Conservation (phyloP, 257 asterid species). For the Gentiana dahurica region DNA sequence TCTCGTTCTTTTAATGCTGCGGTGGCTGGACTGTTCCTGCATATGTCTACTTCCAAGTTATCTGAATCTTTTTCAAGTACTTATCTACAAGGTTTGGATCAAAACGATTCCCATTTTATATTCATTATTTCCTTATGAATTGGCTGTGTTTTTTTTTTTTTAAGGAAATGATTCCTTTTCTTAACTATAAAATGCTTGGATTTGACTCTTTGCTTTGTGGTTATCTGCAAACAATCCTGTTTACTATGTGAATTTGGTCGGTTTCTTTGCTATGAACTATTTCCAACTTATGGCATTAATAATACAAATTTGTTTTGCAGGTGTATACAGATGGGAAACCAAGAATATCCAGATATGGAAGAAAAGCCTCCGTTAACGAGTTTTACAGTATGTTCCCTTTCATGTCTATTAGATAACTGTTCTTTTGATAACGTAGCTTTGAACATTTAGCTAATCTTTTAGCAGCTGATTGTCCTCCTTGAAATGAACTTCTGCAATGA, state of each 20-base stretch:
- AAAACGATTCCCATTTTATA: constrained; percentile 3
- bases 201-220: not conserved
- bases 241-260: not conserved
- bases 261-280: not conserved
- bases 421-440: not conserved
- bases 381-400: constrained; percentile 57
- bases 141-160: not conserved
- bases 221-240: constrained; percentile 2
- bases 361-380: constrained; percentile 67
- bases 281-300: not conserved
- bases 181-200: not conserved
- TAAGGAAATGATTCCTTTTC: not conserved
- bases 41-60: constrained; percentile 45
- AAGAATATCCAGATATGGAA: constrained; percentile 45
- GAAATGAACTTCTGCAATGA: constrained; percentile 1
- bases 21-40: constrained; percentile 77
- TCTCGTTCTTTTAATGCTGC: constrained; percentile 48
- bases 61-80: constrained; percentile 54
- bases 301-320: constrained; percentile 24
- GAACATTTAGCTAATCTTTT: too few relatives aligned
- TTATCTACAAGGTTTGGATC: constrained; percentile 54
- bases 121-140: not conserved
- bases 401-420: not conserved
- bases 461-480: not conserved
- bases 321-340: constrained; percentile 70